These are phyloP conservation scores for Talaromyces funiculosus DNA, from an alignment of 2,329 filamentous ascomycete species.

Conservation along the genomic window DNA sequence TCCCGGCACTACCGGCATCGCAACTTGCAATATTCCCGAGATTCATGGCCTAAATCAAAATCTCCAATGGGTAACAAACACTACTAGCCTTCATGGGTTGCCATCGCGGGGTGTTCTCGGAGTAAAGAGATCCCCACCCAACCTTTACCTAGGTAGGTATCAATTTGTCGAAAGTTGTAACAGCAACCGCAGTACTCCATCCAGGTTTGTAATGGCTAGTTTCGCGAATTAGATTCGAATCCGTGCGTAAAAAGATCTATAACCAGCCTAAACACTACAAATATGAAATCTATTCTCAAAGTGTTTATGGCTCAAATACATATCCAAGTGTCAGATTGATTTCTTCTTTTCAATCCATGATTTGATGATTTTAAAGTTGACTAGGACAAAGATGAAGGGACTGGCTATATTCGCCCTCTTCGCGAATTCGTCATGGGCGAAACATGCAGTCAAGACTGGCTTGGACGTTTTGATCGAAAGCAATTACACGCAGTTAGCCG, in stretches of 20 bases:
- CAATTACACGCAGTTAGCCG: conserved; percentile 7
- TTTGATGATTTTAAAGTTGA: too few species aligned
- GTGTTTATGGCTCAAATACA: too few species aligned
- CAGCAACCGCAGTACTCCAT: neutral
- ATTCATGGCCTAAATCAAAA: too few species aligned
- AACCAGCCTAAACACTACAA: neutral
- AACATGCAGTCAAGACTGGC: conserved; percentile 4
- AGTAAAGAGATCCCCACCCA: neutral
- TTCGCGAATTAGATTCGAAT: neutral
- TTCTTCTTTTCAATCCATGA: too few species aligned
- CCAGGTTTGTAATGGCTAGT: neutral
- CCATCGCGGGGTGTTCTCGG: neutral
- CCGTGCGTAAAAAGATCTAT: neutral
- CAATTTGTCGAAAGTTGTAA: neutral
- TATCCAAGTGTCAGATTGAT: neutral
- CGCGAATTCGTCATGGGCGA: neutral
- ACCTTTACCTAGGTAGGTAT: neutral
- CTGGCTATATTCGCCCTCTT: neutral
- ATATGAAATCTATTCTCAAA: too few species aligned
- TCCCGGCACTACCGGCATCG: too few species aligned
- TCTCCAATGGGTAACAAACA: too few species aligned
- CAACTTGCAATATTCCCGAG: too few species aligned
- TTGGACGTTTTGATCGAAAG: conserved; percentile 5
- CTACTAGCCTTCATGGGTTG: too few species aligned
- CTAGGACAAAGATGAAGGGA: neutral